A percentile compares a stretch with the other conserved stretches of the same genome.
Evolutionary conservation across 2,329 filamentous ascomycete species (phyloP).

Genomic region (Aspergillus tanneri): DNA sequence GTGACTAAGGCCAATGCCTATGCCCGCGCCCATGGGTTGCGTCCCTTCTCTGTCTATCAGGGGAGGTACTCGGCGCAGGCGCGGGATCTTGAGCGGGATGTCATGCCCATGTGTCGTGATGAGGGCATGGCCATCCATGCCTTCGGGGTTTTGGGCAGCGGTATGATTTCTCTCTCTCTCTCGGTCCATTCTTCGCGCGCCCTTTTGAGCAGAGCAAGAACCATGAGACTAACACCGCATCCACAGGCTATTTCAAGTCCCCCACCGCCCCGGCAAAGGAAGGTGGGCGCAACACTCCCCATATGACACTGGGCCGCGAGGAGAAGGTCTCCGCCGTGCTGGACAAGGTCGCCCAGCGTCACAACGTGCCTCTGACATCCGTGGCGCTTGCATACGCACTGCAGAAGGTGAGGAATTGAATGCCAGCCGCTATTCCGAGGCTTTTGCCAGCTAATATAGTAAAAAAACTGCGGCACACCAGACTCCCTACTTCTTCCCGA

Average conservation of each 20-base stretch:
- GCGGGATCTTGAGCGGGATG: conserved; percentile 69
- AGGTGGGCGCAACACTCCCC: neutral
- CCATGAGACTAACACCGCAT: conserved; percentile 34
- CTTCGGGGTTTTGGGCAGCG: conserved; percentile 52
- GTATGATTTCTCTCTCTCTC: conserved; percentile 24
- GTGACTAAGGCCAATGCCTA: conserved; percentile 54
- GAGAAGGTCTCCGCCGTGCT: conserved; percentile 13
- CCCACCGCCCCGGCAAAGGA: conserved; percentile 5
- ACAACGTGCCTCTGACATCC: conserved; percentile 10
- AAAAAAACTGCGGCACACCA: too few relatives aligned
- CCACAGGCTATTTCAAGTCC: conserved; percentile 27
- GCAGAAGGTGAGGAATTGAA: conserved; percentile 33
- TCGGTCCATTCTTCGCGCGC: neutral
- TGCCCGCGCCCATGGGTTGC: conserved; percentile 67
- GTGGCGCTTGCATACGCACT: conserved; percentile 53
- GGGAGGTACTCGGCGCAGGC: conserved; percentile 61
- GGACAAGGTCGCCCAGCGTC: conserved; percentile 4
- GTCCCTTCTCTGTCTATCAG: conserved; percentile 69
- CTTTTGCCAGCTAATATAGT: too few relatives aligned
- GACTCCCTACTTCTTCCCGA: conserved; percentile 54
- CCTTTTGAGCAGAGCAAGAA: neutral
- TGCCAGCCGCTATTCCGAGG: too few relatives aligned
- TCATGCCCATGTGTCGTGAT: conserved; percentile 63
- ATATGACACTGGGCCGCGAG: neutral
- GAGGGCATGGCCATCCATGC: conserved; percentile 63